A percentile compares a stretch with the other conserved stretches of the same genome.
These are phyloP conservation scores for Diplodia intermedia DNA, from an alignment of 2,329 filamentous ascomycete species.

Conservation along the genomic window DNA sequence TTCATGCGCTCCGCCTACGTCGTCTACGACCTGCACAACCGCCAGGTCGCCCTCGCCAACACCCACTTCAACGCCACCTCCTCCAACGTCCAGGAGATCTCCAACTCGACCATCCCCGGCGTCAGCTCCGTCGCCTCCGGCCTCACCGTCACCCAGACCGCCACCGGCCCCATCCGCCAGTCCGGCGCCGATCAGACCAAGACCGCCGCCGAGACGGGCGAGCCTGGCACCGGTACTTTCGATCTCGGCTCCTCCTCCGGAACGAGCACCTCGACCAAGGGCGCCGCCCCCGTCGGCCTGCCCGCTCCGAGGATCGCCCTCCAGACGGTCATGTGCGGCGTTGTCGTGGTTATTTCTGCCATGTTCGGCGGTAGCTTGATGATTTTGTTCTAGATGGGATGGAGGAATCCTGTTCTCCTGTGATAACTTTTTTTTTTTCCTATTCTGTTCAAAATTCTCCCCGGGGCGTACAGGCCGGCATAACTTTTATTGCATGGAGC, in stretches of 20 bases:
- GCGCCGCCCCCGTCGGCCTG: conserved; percentile 7
- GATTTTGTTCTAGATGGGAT: conserved; percentile 17
- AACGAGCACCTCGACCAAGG: background rate
- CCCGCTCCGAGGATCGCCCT: conserved; percentile 19
- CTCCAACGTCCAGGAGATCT: conserved; percentile 64
- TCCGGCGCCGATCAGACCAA: background rate
- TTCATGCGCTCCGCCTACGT: conserved; percentile 78
- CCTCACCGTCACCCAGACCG: conserved; percentile 27
- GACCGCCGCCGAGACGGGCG: background rate
- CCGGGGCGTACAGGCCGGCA: conserved; percentile 27
- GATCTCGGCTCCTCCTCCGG: conserved; percentile 17
- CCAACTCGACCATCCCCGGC: conserved; percentile 28
- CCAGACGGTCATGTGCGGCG: conserved; percentile 19
- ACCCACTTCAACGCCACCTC: conserved; percentile 56
- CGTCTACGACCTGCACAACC: conserved; percentile 60
- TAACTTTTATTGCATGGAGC: conserved; percentile 19
- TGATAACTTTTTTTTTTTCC: background rate
- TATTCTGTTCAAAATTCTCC: background rate
- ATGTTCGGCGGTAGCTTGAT: conserved; percentile 31
- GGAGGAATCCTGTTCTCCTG: background rate
- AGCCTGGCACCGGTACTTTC: conserved; percentile 8
- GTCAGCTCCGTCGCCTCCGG: conserved; percentile 11
- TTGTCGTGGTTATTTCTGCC: conserved; percentile 4
- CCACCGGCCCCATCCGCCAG: conserved; percentile 25
- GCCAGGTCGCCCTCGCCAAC: conserved; percentile 29